Conservation (phyloP, 1,139 yeast species). For the Zygosaccharomyces sapae region DNA sequence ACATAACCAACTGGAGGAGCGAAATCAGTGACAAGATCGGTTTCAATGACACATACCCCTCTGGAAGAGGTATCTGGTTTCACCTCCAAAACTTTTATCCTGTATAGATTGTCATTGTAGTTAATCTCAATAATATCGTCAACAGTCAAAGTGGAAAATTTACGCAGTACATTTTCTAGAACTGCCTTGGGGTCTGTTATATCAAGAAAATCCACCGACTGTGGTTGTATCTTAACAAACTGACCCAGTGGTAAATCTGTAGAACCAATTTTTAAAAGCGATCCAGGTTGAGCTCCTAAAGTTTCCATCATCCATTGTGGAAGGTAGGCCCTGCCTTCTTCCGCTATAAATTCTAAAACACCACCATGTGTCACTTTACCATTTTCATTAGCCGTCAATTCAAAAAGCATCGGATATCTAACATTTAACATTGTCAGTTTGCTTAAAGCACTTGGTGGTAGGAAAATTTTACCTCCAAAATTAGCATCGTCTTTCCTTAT, state of each 20-base stretch:
- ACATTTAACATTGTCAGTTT: conserved; percentile 84
- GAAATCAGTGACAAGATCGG: conserved; percentile 93
- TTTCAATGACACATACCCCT: conserved; percentile 91
- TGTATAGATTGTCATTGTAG: conserved; percentile 75
- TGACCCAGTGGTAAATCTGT: conserved; percentile 81
- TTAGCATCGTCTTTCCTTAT: conserved; percentile 77
- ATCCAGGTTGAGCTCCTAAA: conserved; percentile 68
- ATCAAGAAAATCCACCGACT: conserved; percentile 85
- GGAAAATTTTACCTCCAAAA: conserved; percentile 92
- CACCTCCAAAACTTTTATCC: conserved; percentile 80
- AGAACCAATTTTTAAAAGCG: conserved; percentile 65
- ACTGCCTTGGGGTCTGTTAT: conserved; percentile 97
- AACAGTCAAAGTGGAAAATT: conserved; percentile 82
- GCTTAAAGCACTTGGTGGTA: conserved; percentile 90
- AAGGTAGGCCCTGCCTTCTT: conserved; percentile 89
- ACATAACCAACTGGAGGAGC: conserved; percentile 99
- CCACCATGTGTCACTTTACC: conserved; percentile 74
- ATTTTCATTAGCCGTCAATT: conserved; percentile 64
- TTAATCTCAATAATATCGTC: conserved; percentile 80
- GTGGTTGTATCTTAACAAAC: conserved; percentile 93
- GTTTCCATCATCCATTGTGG: conserved; percentile 98
- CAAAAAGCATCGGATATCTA: conserved; percentile 92
- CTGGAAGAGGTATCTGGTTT: conserved; percentile 65
- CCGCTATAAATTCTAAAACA: conserved; percentile 92
- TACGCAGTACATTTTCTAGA: conserved; percentile 81